A percentile compares a stretch with the other conserved stretches of the same genome.
phyloP scores from a whole-genome alignment of 768 basidiomycete species.

The Symmetrospora coprosmae region DNA sequence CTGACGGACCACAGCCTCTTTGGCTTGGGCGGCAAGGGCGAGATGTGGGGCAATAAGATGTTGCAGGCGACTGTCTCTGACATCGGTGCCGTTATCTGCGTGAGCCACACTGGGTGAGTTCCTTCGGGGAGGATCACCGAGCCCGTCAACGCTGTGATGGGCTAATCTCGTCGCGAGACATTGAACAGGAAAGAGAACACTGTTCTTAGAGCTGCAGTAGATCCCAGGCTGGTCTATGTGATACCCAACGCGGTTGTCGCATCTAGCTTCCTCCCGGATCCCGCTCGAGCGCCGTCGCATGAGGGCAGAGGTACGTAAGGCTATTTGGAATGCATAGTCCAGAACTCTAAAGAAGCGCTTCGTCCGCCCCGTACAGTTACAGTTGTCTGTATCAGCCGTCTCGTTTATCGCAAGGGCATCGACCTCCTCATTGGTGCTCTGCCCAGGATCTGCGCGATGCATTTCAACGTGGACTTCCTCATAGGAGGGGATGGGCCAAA shows the following conservation, averaged over 20 bases:
- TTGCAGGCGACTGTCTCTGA: slow-evolving; percentile 71
- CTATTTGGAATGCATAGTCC: too few species aligned
- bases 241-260: slow-evolving; percentile 86
- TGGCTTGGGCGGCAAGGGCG: slow-evolving; percentile 91
- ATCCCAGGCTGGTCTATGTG: slow-evolving; percentile 60
- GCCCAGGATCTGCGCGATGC: slow-evolving; percentile 69
- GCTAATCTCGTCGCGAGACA: not conserved
- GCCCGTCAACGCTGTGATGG: not conserved
- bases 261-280: slow-evolving; percentile 62
- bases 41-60: slow-evolving; percentile 92
- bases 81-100: slow-evolving; percentile 87
- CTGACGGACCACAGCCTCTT: slow-evolving; percentile 96
- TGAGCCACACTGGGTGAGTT: slow-evolving; percentile 82
- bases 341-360: not conserved
- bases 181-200: slow-evolving; percentile 81
- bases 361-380: slow-evolving; percentile 48
- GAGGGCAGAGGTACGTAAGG: not conserved
- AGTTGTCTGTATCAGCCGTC: slow-evolving; percentile 73
- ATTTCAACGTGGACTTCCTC: slow-evolving; percentile 75
- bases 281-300: not conserved
- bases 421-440: slow-evolving; percentile 86
- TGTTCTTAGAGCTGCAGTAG: slow-evolving; percentile 67
- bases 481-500: slow-evolving; percentile 93
- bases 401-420: slow-evolving; percentile 90
- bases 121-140: too few species aligned